Evolutionary conservation across 805 yeast genomes (phyloP).

Genomic region (Nakazawaea wyomingensis): DNA sequence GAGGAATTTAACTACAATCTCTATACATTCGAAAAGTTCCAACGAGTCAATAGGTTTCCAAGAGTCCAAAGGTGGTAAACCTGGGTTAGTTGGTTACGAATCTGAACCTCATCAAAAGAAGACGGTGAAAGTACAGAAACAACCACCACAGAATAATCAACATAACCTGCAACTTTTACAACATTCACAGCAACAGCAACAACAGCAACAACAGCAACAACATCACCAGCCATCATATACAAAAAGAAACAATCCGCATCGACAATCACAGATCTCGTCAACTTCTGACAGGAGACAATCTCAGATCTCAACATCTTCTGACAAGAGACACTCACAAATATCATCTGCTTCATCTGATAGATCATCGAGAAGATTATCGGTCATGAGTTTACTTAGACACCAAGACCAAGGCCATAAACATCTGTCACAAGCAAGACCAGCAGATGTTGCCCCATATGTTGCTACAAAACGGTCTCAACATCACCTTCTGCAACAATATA

Average conservation of each 20-base stretch:
- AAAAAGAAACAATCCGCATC: not conserved
- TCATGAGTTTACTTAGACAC: conserved; percentile 3
- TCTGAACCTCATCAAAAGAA: not conserved
- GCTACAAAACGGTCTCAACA: too few relatives aligned
- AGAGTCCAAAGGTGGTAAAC: conserved; percentile 6
- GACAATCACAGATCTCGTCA: not conserved
- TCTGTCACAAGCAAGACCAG: not conserved
- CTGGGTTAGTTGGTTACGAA: conserved; percentile 10
- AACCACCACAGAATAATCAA: not conserved
- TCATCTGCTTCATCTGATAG: conserved; percentile 9
- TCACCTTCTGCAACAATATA: too few relatives aligned
- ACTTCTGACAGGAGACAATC: conserved; percentile 3
- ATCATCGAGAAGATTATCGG: conserved; percentile 7
- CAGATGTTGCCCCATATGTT: not conserved
- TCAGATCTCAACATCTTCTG: not conserved
- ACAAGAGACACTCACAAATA: conserved; percentile 7
- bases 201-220: not conserved
- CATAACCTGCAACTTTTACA: not conserved
- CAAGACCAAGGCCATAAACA: not conserved
- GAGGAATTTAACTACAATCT: conserved; percentile 7
- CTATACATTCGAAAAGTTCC: conserved; percentile 10
- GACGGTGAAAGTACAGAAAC: not conserved
- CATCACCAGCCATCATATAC: not conserved
- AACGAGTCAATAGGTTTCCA: conserved; percentile 4
- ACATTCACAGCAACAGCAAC: not conserved